These are phyloP conservation scores for Trichosporon inkin DNA, from an alignment of 1,284 basidiomycete species.

Conservation along the genomic window DNA sequence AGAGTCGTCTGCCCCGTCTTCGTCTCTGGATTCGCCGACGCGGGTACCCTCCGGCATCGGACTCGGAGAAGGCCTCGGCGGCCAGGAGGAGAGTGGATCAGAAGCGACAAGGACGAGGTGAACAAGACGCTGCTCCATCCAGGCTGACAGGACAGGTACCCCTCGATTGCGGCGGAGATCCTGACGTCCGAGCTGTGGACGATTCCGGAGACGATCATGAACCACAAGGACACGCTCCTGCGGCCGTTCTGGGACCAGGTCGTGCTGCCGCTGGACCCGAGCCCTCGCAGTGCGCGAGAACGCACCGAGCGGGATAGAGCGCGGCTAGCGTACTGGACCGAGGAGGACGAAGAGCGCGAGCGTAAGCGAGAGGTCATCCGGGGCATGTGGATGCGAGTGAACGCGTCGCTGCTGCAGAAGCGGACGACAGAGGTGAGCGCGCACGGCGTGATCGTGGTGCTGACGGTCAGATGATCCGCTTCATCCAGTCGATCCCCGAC, in stretches of 20 bases:
- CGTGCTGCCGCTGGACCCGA: constrained; percentile 50
- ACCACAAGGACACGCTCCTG: constrained; percentile 59
- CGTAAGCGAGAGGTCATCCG: constrained; percentile 53
- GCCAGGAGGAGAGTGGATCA: constrained; percentile 24
- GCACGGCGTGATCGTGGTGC: background rate
- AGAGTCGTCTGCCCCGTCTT: background rate
- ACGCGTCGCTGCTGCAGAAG: constrained; percentile 76
- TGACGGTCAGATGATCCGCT: constrained; percentile 73
- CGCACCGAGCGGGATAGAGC: constrained; percentile 43
- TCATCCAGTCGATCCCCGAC: constrained; percentile 77
- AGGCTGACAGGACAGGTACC: constrained; percentile 61
- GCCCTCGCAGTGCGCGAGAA: constrained; percentile 27
- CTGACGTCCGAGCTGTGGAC: constrained; percentile 93
- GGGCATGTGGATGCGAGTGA: constrained; percentile 70
- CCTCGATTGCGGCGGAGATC: constrained; percentile 91
- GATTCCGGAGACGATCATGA: constrained; percentile 83
- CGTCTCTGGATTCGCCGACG: background rate
- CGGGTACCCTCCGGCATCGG: constrained; percentile 21
- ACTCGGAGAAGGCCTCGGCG: constrained; percentile 32
- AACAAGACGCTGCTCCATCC: background rate
- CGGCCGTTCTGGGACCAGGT: constrained; percentile 90
- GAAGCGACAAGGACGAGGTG: constrained; percentile 34
- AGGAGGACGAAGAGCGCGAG: constrained; percentile 49
- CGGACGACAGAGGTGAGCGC: constrained; percentile 80
- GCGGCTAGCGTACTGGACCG: constrained; percentile 36